Conservation (phyloP, 2,329 filamentous ascomycete species). For the Fusarium concolor region DNA sequence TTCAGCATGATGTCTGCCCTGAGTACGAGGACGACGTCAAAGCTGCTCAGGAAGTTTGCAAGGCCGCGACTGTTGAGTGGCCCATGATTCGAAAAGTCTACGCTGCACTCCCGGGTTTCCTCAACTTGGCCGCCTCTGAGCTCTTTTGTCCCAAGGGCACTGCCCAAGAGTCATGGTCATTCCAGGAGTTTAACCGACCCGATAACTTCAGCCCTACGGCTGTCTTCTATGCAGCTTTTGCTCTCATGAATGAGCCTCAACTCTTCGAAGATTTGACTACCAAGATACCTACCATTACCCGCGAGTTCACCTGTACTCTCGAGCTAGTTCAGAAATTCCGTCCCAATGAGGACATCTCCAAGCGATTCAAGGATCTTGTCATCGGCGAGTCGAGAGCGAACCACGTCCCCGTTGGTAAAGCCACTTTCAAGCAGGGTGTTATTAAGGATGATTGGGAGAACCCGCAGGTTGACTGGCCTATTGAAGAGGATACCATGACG, state of each 20-base stretch:
- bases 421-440: slow-evolving; percentile 57
- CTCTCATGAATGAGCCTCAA: slow-evolving; percentile 52
- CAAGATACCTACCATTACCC: slow-evolving; percentile 51
- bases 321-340: slow-evolving; percentile 67
- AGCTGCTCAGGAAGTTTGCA: slow-evolving; percentile 74
- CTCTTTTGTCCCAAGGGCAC: slow-evolving; percentile 65
- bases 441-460: slow-evolving; percentile 63
- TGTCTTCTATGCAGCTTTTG: slow-evolving; percentile 59
- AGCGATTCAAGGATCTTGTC: slow-evolving; percentile 58
- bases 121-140: slow-evolving; percentile 80
- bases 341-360: slow-evolving; percentile 55
- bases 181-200: slow-evolving; percentile 47
- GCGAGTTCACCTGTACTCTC: slow-evolving; percentile 66
- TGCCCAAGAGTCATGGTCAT: slow-evolving; percentile 47
- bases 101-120: slow-evolving; percentile 74
- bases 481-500: slow-evolving; percentile 41
- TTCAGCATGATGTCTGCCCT: slow-evolving; percentile 86
- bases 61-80: slow-evolving; percentile 74
- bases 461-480: slow-evolving; percentile 28
- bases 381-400: slow-evolving; percentile 49
- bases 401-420: slow-evolving; percentile 58
- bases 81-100: slow-evolving; percentile 66
- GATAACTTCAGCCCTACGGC: slow-evolving; percentile 56
- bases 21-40: slow-evolving; percentile 78
- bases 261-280: slow-evolving; percentile 47